Base-by-base conservation (phyloP, 2,329 filamentous ascomycete genomes). In the Aureobasidium sp. region DNA sequence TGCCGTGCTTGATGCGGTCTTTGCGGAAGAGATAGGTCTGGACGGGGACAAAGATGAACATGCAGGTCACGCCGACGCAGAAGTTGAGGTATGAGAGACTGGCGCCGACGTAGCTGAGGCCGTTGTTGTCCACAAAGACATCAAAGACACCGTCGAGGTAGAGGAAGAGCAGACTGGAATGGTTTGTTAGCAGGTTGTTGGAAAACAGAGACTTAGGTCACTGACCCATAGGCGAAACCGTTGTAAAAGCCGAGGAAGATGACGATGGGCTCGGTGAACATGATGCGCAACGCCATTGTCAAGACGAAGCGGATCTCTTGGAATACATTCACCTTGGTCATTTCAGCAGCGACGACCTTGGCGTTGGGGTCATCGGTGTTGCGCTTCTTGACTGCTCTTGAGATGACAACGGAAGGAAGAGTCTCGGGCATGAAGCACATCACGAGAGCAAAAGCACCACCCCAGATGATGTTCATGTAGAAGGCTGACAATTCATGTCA, bases 321-420 rank as follows among this genome's bases (percentile, higher is more conserved):
- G 27, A 62, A 66, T 56, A 74, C 72, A 25, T 69, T 68, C 20
- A 73, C 59, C 51, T 74, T 72, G 57, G 73, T 66, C 27, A 52
- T 9, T 64, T 74, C 72, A 27, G 73, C 71, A 65, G 73, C 72
- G 56, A 74, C 70, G 62, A 73, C 70, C 62, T 72, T 70, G 14
- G 82, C 82, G 25, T 61, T 61, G 17, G 57, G 45, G 66, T 85
- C 82, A 56, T 84, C 83, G 8, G 14, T 81, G 82, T 81, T 81
- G 84, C 82, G 74, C 5, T 84, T 70, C 64, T 83, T 80, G 5
- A 76, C 71, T 3, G 82, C 82, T 68, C 85, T 85, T 7, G 73
- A 69, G 29, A 85, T 78, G 3, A 85, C 74, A 14, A 86, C 79
- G 0, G 48, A 31, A 1, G 60, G 60, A 8, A 62, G 52, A 1